Conservation (phyloP, 1,139 yeast species). For the Saccharomyces pastorianus region DNA sequence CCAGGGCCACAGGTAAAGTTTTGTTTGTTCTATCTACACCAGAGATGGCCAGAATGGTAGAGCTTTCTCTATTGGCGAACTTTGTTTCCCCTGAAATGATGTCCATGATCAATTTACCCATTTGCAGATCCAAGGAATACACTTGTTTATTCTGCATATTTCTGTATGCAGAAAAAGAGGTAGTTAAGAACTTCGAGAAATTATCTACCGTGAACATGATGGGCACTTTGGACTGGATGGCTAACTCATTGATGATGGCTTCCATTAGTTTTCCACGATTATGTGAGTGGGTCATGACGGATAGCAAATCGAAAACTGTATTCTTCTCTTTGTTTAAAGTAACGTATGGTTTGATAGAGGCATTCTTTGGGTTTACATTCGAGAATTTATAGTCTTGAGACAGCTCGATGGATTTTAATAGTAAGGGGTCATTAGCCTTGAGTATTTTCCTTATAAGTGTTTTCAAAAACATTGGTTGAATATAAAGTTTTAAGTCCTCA, state of each 20-base stretch:
- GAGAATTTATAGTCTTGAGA: conserved; percentile 38
- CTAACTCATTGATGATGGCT: conserved; percentile 48
- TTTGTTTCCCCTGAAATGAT: conserved; percentile 46
- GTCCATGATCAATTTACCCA: conserved; percentile 53
- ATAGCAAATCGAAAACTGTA: conserved; percentile 39
- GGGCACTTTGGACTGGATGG: conserved; percentile 39
- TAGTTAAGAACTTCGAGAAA: conserved; percentile 55
- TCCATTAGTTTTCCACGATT: conserved; percentile 40
- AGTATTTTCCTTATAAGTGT: conserved; percentile 51
- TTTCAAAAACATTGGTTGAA: conserved; percentile 75
- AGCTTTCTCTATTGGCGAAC: conserved; percentile 47
- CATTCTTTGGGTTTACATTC: conserved; percentile 20
- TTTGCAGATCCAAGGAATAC: conserved; percentile 55
- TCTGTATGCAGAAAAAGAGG: conserved; percentile 53
- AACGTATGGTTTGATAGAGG: conserved; percentile 17
- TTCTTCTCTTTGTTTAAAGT: conserved; percentile 38
- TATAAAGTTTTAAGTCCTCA: conserved; percentile 42
- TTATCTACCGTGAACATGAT: conserved; percentile 70
- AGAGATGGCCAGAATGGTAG: conserved; percentile 58
- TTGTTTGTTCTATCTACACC: conserved; percentile 39
- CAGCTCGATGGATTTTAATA: conserved; percentile 44
- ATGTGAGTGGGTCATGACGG: conserved; percentile 31
- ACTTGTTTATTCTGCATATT: conserved; percentile 51
- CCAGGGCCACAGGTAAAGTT: conserved; percentile 58
- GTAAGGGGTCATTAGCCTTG: conserved; percentile 44